Evolutionary conservation across 2,329 filamentous ascomycete genomes (phyloP).

Genomic region (Venturia pyrina): DNA sequence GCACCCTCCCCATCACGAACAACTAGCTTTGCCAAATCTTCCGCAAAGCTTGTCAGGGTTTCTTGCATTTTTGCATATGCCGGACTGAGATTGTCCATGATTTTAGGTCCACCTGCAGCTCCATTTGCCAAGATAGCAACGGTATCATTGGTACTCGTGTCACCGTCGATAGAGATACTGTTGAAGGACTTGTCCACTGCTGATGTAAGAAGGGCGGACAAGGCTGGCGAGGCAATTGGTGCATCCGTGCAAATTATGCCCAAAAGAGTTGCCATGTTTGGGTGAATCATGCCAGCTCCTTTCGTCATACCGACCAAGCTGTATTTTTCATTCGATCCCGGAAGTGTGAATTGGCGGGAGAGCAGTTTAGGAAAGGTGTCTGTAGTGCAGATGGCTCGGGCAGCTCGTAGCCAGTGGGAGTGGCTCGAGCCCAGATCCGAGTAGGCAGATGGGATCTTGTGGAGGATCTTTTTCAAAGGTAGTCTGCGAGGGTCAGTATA

Average conservation of each 20-base stretch:
- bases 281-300: conserved; percentile 97
- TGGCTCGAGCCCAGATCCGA: conserved; percentile 63
- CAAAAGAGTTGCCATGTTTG: conserved; percentile 95
- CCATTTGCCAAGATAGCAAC: conserved; percentile 93
- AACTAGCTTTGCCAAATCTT: conserved; percentile 80
- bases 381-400: conserved; percentile 91
- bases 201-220: conserved; percentile 59
- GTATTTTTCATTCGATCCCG: conserved; percentile 68
- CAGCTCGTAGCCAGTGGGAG: conserved; percentile 76
- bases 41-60: conserved; percentile 67
- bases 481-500: conserved; percentile 41
- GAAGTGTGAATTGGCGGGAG: conserved; percentile 73
- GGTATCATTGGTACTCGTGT: conserved; percentile 96
- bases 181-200: conserved; percentile 86
- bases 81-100: conserved; percentile 32
- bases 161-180: conserved; percentile 91
- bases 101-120: conserved; percentile 63
- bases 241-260: conserved; percentile 89
- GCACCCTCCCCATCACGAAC: conserved; percentile 95
- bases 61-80: conserved; percentile 64
- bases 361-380: conserved; percentile 97
- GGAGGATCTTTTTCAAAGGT: conserved; percentile 81
- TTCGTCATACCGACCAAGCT: conserved; percentile 91
- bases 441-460: conserved; percentile 63
- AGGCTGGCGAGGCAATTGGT: conserved; percentile 57